A percentile compares a stretch with the other conserved stretches of the same genome.
Evolutionary conservation across 495 filamentous ascomycete species (phyloP).

Genomic region (Friedmanniomyces endolithicus): DNA sequence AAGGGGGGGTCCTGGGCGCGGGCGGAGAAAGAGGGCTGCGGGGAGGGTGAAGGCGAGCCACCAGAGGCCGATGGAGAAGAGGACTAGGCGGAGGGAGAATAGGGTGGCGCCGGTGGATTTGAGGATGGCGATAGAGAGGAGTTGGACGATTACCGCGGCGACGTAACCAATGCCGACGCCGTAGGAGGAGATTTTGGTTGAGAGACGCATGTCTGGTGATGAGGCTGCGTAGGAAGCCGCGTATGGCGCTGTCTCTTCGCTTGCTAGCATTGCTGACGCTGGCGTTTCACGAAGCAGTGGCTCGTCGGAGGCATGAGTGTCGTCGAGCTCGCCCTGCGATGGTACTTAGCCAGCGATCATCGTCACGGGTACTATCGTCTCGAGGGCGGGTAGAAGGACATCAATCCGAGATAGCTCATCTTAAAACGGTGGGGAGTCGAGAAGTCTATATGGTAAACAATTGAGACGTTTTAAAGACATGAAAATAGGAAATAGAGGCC

Average conservation of each 20-base stretch:
- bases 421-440: not conserved
- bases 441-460: not conserved
- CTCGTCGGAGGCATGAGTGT: constrained; percentile 6
- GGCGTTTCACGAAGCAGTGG: constrained; percentile 16
- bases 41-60: constrained; percentile 89
- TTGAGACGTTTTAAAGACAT: not conserved
- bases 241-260: constrained; percentile 16
- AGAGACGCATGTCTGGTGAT: constrained; percentile 29
- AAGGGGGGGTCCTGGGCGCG: constrained; percentile 78
- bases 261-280: constrained; percentile 25
- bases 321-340: not conserved
- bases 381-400: too few species aligned
- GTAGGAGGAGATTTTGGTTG: constrained; percentile 33
- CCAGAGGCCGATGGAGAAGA: constrained; percentile 85
- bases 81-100: constrained; percentile 33
- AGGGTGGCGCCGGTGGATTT: constrained; percentile 14
- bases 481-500: not conserved
- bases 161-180: constrained; percentile 35
- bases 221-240: constrained; percentile 17
- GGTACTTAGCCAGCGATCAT: not conserved
- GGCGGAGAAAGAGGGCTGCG: constrained; percentile 76
- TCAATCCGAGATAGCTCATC: too few species aligned
- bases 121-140: constrained; percentile 29
- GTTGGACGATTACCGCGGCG: constrained; percentile 31
- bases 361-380: not conserved